Base-by-base conservation (phyloP, 805 yeast genomes). In the Huiozyma naganishii region DNA sequence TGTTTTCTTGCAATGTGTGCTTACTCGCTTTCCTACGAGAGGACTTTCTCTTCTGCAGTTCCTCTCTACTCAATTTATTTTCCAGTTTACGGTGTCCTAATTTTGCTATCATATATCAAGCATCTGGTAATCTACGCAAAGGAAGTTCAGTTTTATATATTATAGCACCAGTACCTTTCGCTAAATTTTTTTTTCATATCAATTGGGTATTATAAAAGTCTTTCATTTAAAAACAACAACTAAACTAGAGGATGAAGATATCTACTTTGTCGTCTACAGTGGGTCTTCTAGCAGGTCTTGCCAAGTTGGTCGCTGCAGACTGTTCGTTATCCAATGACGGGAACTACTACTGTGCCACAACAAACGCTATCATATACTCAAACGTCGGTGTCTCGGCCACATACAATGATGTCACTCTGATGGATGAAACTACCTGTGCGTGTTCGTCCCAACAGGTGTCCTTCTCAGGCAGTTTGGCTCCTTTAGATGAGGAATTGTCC, bases 341-440 rank as follows among this genome's bases (percentile, higher is more conserved):
- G 53, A 86, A 86, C 72, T 82, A 80, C 73, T 89, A 83, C 77
- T 88, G 97, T 70, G 66, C 75, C 51, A 66, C 76, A 50, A 84
- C 84, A 42, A 57, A 67, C 48, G 89, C 85, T 49, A 72, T 85
- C 48, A 68, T 71, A 46, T 86, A 83, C 71, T 51, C 70, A 39
- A 78, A 79, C 53, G 75, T 92, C 46, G 97, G 97, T 32, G 86
- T 73, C 65, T 74, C 92, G 23, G 96, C 97, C 53, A 67, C 88
- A 23, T 92, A 85, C 71, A 57, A 70, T 54, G 89, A 83, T 53
- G 88, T 92, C 52, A 81, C 89, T 51, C 53, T 63, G 57, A 89
- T 92, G 95, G 79, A 81, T 64, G 78, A 75, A 58, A 47, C 66
- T 47, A 56, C 80, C 9, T 88, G 97, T 62, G 45, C 69, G 32